Base-by-base conservation (phyloP, 78 protist genomes). In the Speleostelium caveatum region DNA sequence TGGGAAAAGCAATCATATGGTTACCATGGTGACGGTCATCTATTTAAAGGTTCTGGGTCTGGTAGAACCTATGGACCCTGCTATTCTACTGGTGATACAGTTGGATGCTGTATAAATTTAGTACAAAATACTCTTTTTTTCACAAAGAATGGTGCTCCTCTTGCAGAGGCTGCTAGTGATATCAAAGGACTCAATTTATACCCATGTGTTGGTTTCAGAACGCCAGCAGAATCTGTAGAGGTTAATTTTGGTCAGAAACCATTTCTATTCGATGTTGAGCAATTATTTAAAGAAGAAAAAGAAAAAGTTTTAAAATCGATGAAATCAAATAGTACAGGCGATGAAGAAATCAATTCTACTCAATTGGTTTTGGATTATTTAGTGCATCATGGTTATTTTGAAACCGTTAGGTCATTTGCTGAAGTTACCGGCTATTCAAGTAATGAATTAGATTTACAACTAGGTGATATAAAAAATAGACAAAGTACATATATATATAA, bases 21-120 rank as follows among this genome's bases (percentile, higher is more conserved):
- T n/a, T 95, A 87, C 80, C 97, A 95, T 53, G 95, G 94, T 51
- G 97, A 95, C 56, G 97, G 97, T 17, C 35, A 77, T 76, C 42
- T 83, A 17, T 95, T 92, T 62, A 49, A 68, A 55, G 74, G 94
- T n/a, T 56, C 93, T 21, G 96, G 96, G 1, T 6, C 78, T 7
- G 95, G 95, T 30, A 16, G 3, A 14, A 6, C 35, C 26, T 92
- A 87, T 60, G 97, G 97, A 17, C 97, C 95, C 17, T 61, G 93
- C 7, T 95, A 66, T 86, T 79, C 94, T 32, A 77, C 92, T 21
- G 71, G 71, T 39, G 97, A 95, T 65, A 42, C 58, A 14, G 75
- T 95, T 7, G 97, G 97, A 28, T 92, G 95, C 69, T 71, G 93
- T 38, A 33, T 86, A 17, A 95, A 92, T 66, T 80, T 92, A 56